Base-by-base conservation (phyloP, 768 basidiomycete genomes). In the Rhizopogon roseolus region DNA sequence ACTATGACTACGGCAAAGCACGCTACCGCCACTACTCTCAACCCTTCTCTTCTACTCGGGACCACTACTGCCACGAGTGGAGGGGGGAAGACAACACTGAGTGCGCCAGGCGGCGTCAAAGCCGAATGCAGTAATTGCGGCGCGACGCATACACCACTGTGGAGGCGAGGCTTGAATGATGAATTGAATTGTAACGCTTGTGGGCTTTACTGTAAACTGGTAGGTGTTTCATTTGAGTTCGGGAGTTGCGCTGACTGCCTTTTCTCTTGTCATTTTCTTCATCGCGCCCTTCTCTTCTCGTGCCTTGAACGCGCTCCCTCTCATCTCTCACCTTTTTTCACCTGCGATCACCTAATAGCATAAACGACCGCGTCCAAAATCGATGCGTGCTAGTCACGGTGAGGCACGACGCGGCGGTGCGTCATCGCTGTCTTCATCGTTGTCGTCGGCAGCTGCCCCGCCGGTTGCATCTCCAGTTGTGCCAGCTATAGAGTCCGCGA, bases 121-220 rank as follows among this genome's bases (percentile, higher is more conserved):
- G 88, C 88, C 6, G 91, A 92, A 61, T 93, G 91, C 63, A 86
- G 86, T 6, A 93, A 92, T 68, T 93, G 90, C 61, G 91, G 90
- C 19, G 90, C 90, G 4, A 93, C 90, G 0, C 90, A 91, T 58
- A 93, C 91, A 0, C 90, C 91, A 6, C 79, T 93, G 27, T 93
- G 91, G 90, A 76, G 91, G 16, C 79, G 90, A 2, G 91, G 90
- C 0, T 68, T 93, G 60, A 93, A 92, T 57, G 91, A 93, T 58
- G 90, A 93, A 71, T 68, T 93, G 54, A 93, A 93, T 61, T 93
- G 91, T 65, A 93, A 93, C 60, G 90, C 90, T 0, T 93, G 90
- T 58, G 91, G 90, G 4, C 71, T 93, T 40, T 93, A 93, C 65
- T 93, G 89, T 68, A 93, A 93, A 65, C 66, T 90, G 70, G 90